These are phyloP conservation scores for Salix koriyanagi DNA, from an alignment of 345 rosid species.

Conservation along the genomic window DNA sequence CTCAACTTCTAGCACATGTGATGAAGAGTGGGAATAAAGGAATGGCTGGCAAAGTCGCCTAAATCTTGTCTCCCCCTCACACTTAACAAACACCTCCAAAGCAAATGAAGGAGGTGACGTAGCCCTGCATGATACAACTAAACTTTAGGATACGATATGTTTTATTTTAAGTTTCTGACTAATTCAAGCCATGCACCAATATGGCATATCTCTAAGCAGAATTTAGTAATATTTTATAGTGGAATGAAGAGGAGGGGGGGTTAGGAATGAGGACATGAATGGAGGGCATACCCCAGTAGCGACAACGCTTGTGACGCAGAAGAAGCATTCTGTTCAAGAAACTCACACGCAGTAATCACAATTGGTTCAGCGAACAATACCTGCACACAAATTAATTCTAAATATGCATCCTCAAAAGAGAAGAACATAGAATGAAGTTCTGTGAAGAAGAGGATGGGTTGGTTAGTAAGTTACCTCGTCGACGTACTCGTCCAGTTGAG, in stretches of 20 bases:
- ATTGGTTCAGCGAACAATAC: conserved; percentile 93
- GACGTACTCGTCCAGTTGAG: conserved; percentile 91
- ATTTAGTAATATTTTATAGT: too few species aligned
- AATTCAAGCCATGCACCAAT: too few species aligned
- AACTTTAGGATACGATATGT: neutral
- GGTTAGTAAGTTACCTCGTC: conserved; percentile 58
- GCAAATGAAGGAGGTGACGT: conserved; percentile 99
- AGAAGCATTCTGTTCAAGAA: conserved; percentile 83
- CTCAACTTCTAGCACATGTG: conserved; percentile 96
- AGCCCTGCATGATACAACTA: conserved; percentile 51
- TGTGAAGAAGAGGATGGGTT: neutral
- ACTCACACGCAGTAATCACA: conserved; percentile 86
- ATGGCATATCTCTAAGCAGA: neutral
- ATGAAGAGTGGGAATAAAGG: conserved; percentile 90
- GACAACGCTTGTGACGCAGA: conserved; percentile 76
- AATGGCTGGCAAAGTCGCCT: conserved; percentile 97
- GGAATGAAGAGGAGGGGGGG: too few species aligned
- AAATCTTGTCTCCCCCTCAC: conserved; percentile 87
- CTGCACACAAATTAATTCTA: conserved; percentile 29
- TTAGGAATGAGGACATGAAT: too few species aligned
- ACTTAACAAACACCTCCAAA: conserved; percentile 91
- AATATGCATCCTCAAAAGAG: neutral
- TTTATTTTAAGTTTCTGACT: neutral
- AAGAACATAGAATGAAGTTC: neutral
- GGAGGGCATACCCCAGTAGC: conserved; percentile 65